Percentiles rank a stretch among this genome's conserved stretches.
These are phyloP conservation scores for Fusarium algeriense DNA, from an alignment of 2,329 filamentous ascomycete species.

Conservation along the genomic window DNA sequence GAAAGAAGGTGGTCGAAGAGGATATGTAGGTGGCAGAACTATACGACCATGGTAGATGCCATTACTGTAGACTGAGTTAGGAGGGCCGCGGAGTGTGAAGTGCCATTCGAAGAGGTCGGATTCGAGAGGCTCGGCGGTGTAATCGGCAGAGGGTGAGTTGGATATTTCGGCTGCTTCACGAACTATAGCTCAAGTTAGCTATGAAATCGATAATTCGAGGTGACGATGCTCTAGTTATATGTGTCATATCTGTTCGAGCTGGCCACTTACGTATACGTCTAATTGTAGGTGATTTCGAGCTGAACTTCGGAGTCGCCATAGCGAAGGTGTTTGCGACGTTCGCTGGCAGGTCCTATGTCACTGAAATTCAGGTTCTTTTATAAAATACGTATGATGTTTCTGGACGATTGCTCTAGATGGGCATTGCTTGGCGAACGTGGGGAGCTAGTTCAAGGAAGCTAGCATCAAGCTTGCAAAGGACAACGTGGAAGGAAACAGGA, in stretches of 20 bases:
- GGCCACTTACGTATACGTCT: slow-evolving; percentile 79
- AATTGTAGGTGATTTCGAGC: slow-evolving; percentile 85
- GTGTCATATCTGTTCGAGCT: slow-evolving; percentile 1
- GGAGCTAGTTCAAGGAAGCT: slow-evolving; percentile 9
- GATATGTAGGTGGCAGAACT: slow-evolving; percentile 88
- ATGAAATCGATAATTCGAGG: background rate
- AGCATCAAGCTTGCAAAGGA: background rate
- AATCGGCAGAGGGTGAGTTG: slow-evolving; percentile 83
- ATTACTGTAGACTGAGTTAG: slow-evolving; percentile 79
- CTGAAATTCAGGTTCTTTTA: background rate
- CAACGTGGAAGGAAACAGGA: background rate
- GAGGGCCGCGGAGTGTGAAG: slow-evolving; percentile 94
- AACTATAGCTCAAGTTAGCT: slow-evolving; percentile 57
- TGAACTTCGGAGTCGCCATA: slow-evolving; percentile 65
- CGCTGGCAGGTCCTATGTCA: background rate
- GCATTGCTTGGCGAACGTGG: slow-evolving; percentile 22
- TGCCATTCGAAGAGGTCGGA: slow-evolving; percentile 98
- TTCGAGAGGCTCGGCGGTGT: slow-evolving; percentile 86
- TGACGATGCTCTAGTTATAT: background rate
- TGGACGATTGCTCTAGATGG: slow-evolving; percentile 7
- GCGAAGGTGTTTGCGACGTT: background rate
- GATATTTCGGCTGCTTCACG: slow-evolving; percentile 92
- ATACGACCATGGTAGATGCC: slow-evolving; percentile 98
- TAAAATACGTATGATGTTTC: background rate
- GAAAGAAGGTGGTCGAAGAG: slow-evolving; percentile 92